Percentiles rank a stretch among this genome's conserved stretches.
Evolutionary conservation across 1,139 yeast species (phyloP).

Genomic region (Suhomyces guaymorum): DNA sequence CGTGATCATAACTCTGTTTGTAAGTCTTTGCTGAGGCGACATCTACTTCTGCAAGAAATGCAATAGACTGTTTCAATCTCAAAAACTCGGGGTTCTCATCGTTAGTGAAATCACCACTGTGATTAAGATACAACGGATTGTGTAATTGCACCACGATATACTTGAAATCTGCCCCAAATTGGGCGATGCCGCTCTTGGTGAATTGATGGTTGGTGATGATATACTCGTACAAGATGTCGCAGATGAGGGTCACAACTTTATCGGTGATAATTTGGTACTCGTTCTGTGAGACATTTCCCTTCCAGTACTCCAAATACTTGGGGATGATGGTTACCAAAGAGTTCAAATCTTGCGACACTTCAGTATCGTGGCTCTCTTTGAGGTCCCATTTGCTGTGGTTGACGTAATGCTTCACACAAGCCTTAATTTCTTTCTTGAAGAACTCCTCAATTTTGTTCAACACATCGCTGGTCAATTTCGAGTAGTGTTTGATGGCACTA

Average conservation of each 20-base stretch:
- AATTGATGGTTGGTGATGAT: conserved; percentile 67
- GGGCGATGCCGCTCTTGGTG: conserved; percentile 54
- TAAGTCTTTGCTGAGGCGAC: conserved; percentile 21
- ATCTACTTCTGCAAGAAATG: conserved; percentile 37
- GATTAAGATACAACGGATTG: conserved; percentile 20
- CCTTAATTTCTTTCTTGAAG: conserved; percentile 52
- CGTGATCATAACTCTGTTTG: conserved; percentile 18
- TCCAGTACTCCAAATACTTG: conserved; percentile 37
- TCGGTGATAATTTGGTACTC: conserved; percentile 35
- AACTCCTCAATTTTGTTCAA: conserved; percentile 43
- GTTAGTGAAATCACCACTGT: conserved; percentile 22
- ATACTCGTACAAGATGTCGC: conserved; percentile 54
- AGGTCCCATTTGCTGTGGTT: conserved; percentile 40
- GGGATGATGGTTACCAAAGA: conserved; percentile 36
- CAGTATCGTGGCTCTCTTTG: conserved; percentile 22
- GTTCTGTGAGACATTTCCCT: conserved; percentile 28
- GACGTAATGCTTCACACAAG: conserved; percentile 54
- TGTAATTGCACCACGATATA: conserved; percentile 44
- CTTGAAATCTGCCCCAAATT: conserved; percentile 55
- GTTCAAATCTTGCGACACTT: conserved; percentile 37
- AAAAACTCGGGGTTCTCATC: conserved; percentile 30
- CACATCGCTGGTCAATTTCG: conserved; percentile 38
- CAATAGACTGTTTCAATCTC: conserved; percentile 39
- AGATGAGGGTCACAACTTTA: conserved; percentile 47
- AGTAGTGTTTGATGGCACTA: conserved; percentile 50